phyloP scores from a whole-genome alignment of 345 rosid species.

The Chamaenerion angustifolium region DNA sequence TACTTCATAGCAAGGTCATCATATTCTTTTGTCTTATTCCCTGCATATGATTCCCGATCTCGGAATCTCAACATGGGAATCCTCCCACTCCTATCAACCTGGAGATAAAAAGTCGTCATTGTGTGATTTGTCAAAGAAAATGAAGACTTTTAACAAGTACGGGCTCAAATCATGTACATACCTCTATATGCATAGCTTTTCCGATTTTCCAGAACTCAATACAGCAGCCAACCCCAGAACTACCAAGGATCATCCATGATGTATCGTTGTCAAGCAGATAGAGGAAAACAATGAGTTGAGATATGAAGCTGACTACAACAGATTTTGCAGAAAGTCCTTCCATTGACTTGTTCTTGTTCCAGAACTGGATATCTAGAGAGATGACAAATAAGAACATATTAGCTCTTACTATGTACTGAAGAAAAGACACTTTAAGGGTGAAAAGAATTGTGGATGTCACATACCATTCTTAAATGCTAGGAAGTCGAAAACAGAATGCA shows the following conservation, averaged over 20 bases:
- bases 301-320: constrained; percentile 75
- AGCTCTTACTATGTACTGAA: not conserved
- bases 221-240: constrained; percentile 92
- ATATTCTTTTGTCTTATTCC: constrained; percentile 94
- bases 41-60: constrained; percentile 89
- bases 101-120: too few relatives aligned
- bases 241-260: constrained; percentile 98
- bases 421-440: too few relatives aligned
- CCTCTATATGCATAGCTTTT: constrained; percentile 93
- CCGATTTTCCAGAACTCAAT: constrained; percentile 99
- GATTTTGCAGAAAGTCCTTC: constrained; percentile 98
- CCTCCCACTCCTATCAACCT: constrained; percentile 86
- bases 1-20: constrained; percentile 98
- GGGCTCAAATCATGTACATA: too few relatives aligned
- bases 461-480: constrained; percentile 90
- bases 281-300: constrained; percentile 87
- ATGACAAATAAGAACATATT: constrained; percentile 5
- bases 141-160: too few relatives aligned
- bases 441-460: too few relatives aligned
- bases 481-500: constrained; percentile 90
- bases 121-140: too few relatives aligned
- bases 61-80: constrained; percentile 87
- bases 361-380: constrained; percentile 84
- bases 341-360: constrained; percentile 99
- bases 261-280: constrained; percentile 95